A percentile compares a stretch with the other conserved stretches of the same genome.
These are phyloP conservation scores for Nannochloris sp. DNA, from an alignment of 139 green algal species.

Conservation along the genomic window DNA sequence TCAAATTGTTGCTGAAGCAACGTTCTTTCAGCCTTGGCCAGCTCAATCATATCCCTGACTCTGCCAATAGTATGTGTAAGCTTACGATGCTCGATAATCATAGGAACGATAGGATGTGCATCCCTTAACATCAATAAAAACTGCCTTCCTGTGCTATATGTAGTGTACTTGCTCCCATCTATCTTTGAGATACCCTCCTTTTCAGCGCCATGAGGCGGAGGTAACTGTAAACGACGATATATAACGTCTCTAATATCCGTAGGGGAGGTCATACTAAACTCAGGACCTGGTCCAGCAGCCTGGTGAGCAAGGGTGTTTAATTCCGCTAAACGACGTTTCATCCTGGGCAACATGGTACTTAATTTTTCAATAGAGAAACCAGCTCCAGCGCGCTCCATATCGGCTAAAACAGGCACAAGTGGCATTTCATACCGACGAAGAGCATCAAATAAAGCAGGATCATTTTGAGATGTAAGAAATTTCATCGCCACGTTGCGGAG, in stretches of 20 bases:
- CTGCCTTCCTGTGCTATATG: slow-evolving; percentile 15
- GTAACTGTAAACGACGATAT: slow-evolving; percentile 2
- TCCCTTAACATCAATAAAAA: slow-evolving; percentile 43
- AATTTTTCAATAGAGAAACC: slow-evolving; percentile 23
- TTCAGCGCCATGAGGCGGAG: slow-evolving; percentile 3
- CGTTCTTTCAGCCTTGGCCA: slow-evolving; percentile 6
- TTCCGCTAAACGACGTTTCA: neutral
- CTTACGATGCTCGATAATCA: slow-evolving; percentile 59
- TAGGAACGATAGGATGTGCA: slow-evolving; percentile 36
- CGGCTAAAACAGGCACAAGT: slow-evolving; percentile 54
- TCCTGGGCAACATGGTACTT: neutral
- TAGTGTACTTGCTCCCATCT: too few species aligned
- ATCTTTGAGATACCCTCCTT: too few species aligned
- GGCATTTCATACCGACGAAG: slow-evolving; percentile 54
- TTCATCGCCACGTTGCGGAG: neutral
- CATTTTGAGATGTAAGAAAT: too few species aligned
- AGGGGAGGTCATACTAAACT: neutral
- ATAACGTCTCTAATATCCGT: neutral
- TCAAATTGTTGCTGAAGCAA: neutral
- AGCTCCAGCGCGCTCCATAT: slow-evolving; percentile 60
- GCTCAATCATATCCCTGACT: neutral
- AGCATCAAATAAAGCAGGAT: too few species aligned
- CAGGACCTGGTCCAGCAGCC: neutral
- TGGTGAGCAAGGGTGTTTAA: neutral
- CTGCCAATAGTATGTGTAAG: slow-evolving; percentile 39